Conservation (phyloP, 441 rosid species). For the Metrosideros polymorpha region DNA sequence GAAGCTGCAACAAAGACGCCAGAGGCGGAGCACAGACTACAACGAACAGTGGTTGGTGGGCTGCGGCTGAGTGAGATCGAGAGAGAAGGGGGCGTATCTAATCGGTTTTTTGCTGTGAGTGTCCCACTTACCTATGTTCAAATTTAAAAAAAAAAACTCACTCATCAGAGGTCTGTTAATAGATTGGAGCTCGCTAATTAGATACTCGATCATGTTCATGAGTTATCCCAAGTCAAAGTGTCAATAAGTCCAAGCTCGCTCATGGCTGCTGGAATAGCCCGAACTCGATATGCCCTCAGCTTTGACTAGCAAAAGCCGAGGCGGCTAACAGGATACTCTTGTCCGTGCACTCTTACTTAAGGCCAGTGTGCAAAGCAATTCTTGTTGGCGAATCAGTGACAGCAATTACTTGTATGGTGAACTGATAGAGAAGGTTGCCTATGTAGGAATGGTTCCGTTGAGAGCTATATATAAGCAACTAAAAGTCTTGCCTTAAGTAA, state of each 20-base stretch:
- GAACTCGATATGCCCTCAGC: background rate
- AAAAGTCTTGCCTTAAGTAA: background rate
- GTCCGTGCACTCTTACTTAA: background rate
- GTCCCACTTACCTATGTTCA: background rate
- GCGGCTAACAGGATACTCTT: background rate
- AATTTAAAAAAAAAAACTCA: background rate
- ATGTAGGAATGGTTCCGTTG: background rate
- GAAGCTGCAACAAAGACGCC: background rate
- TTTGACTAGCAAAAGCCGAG: background rate
- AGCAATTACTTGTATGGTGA: background rate
- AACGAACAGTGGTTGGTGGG: background rate
- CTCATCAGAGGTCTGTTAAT: background rate
- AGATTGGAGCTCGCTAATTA: background rate
- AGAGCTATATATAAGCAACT: background rate
- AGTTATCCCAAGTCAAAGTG: background rate
- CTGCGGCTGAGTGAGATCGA: background rate
- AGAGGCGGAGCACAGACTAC: background rate
- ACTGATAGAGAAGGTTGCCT: background rate
- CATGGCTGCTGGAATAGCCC: background rate
- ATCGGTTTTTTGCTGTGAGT: background rate
- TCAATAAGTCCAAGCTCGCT: background rate
- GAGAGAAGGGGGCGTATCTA: background rate
- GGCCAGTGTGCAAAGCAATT: background rate
- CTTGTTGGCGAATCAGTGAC: background rate
- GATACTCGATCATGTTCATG: background rate